These are phyloP conservation scores for Celoporthe dispersa DNA, from an alignment of 2,329 filamentous ascomycete species.

Conservation along the genomic window DNA sequence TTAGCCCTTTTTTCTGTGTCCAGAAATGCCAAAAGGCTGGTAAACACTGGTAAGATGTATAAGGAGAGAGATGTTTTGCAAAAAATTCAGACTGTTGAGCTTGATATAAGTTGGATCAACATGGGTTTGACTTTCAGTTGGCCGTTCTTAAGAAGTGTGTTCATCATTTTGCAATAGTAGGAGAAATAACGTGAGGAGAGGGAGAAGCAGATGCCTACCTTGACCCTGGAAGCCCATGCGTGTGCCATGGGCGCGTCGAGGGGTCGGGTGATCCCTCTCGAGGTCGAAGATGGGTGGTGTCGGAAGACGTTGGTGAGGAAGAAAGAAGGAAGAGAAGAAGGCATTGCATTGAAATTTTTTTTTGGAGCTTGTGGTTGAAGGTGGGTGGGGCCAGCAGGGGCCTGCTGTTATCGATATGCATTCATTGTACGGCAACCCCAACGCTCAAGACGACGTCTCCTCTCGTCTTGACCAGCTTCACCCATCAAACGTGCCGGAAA, in stretches of 20 bases:
- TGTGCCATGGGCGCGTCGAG: neutral
- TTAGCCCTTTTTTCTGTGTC: slow-evolving; percentile 16
- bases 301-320: neutral
- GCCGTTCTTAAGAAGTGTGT: slow-evolving; percentile 33
- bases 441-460: neutral
- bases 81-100: slow-evolving; percentile 65
- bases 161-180: slow-evolving; percentile 31
- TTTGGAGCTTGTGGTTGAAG: neutral
- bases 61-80: slow-evolving; percentile 8
- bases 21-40: neutral
- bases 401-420: neutral
- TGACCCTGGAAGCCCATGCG: neutral
- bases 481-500: too few species aligned
- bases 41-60: neutral
- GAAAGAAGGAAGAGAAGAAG: neutral
- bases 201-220: neutral
- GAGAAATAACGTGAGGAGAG: neutral
- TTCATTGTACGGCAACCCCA: neutral
- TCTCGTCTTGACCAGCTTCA: neutral
- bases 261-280: neutral
- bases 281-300: neutral
- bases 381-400: neutral
- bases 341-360: neutral
- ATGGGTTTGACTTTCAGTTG: slow-evolving; percentile 35
- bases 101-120: slow-evolving; percentile 53